Percentiles rank a stretch among this genome's conserved stretches.
Conservation (phyloP, 805 yeast species). For the Candida khao-thaluensis region DNA sequence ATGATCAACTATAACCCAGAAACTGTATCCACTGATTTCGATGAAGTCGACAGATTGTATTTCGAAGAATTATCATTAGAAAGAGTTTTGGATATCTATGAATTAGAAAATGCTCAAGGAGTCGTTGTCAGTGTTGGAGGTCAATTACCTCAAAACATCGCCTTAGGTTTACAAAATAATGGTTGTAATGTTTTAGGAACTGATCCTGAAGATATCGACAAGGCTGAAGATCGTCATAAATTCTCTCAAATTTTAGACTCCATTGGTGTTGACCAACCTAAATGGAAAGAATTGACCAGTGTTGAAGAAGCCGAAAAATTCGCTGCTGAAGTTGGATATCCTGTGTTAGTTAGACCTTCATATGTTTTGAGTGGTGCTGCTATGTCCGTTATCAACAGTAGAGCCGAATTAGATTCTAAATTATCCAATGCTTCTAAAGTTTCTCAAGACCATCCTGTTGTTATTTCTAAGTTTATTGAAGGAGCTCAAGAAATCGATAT, state of each 20-base stretch:
- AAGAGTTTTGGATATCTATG: conserved; percentile 96
- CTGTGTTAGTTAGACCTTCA: conserved; percentile 96
- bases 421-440: conserved; percentile 87
- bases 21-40: conserved; percentile 98
- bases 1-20: conserved; percentile 99
- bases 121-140: conserved; percentile 98
- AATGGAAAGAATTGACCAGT: conserved; percentile 93
- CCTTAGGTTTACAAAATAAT: conserved; percentile 71
- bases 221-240: conserved; percentile 98
- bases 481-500: conserved; percentile 97
- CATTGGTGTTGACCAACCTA: conserved; percentile 93
- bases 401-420: conserved; percentile 77
- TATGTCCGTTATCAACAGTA: conserved; percentile 86
- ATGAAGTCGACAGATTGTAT: conserved; percentile 95
- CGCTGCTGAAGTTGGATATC: conserved; percentile 86
- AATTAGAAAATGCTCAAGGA: conserved; percentile 84
- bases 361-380: conserved; percentile 98
- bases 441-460: conserved; percentile 96
- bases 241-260: conserved; percentile 92
- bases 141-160: conserved; percentile 96
- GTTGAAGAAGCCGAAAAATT: conserved; percentile 80
- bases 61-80: conserved; percentile 94
- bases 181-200: conserved; percentile 94
- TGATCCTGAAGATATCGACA: conserved; percentile 89
- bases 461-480: conserved; percentile 93